Evolutionary conservation across 2,329 filamentous ascomycete species (phyloP), one percentile per base, ranked within the genome.

Genomic region (Trichophyton verrucosum): DNA sequence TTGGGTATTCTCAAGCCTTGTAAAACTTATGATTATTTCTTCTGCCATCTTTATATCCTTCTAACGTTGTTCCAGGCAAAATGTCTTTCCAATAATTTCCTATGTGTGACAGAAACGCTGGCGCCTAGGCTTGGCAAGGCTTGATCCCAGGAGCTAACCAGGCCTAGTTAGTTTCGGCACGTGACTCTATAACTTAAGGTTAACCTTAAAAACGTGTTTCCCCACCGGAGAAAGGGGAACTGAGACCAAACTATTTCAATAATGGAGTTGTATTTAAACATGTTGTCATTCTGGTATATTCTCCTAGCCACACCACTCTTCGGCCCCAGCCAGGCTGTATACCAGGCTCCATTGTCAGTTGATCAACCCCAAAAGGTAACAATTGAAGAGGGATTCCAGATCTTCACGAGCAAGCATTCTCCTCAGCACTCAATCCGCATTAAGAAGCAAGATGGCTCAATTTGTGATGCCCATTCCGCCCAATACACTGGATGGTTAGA

Each of bases 401-500:
- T 58, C 7, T 58, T 62, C 20, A 47, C 5, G 11, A 64, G 59
- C 38, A 30, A 15, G 4, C 59, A 64, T 46, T 65, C 60, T 36
- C 61, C 62, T 11, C 40, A 5, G 1, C 61, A 66, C 49, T 61
- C 65, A 6, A 57, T 66, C 22, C 64, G 65, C 17, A 66, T 66
- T 30, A 59, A 60, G 13, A 63, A 61, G 42, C 65, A 66, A 47
- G 40, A 66, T 59, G 60, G 64, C 3, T 58, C 63, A 6, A 60
- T 66, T 20, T 66, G 64, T 58, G 63, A 61, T 8, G 63, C 65
- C 1, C 63, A 61, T 8, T 65, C 65, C 5, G 59, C 59, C 0
- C 65, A 66, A 22, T 66, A 66, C 3, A 66, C 64, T 6, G 65
- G 65, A 11, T 62, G 61, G 61, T 30, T 62, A 3, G 61, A 62